Evolutionary conservation across 176 grass and related monocot genomes (phyloP).

Genomic region (Chloris gayana): DNA sequence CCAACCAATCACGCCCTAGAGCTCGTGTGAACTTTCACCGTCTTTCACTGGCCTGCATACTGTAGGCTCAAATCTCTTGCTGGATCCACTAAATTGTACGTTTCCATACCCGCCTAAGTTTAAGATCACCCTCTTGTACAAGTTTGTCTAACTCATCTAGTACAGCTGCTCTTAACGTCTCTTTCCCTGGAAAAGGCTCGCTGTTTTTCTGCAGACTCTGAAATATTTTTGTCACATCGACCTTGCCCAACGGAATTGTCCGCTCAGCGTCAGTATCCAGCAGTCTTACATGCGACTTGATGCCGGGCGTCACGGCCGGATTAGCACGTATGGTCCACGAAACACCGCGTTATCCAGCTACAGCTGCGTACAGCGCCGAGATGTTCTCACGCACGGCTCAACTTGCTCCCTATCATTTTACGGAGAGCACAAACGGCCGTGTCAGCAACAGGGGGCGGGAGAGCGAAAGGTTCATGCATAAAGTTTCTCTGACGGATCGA

Average conservation of each 20-base stretch:
- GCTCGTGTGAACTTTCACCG: constrained; percentile 17
- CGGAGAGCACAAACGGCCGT: constrained; percentile 21
- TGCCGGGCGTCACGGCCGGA: not conserved
- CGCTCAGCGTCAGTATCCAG: not conserved
- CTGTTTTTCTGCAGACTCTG: not conserved
- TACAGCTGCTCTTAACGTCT: not conserved
- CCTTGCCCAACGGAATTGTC: not conserved
- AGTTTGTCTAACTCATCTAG: not conserved
- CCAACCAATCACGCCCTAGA: too few relatives aligned
- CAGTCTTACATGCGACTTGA: not conserved
- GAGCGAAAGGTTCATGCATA: constrained; percentile 48
- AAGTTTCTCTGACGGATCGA: constrained; percentile 32
- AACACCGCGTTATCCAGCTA: not conserved
- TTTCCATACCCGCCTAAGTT: not conserved
- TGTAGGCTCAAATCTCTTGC: not conserved
- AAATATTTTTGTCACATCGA: not conserved
- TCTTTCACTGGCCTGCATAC: not conserved
- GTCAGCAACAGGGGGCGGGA: constrained; percentile 31
- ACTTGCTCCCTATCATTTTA: not conserved
- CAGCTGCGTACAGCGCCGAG: not conserved
- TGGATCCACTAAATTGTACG: constrained; percentile 4
- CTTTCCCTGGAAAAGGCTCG: not conserved
- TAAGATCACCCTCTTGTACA: constrained; percentile 9
- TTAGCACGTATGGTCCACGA: not conserved
- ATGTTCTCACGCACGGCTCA: constrained; percentile 8